These are phyloP conservation scores for Morella rubra DNA, from an alignment of 306 rosid species.

Conservation along the genomic window DNA sequence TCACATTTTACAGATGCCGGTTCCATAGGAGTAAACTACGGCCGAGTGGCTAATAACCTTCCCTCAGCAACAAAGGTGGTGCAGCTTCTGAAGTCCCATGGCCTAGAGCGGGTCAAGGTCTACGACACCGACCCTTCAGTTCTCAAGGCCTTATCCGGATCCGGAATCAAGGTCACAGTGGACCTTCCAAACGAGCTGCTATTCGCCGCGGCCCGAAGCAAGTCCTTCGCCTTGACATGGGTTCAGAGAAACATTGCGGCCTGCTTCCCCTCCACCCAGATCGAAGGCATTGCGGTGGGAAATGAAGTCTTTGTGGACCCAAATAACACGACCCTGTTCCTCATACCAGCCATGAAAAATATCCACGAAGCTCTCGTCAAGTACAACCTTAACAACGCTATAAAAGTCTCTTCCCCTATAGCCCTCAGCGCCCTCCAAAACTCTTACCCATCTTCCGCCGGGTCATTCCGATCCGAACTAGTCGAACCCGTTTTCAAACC, in stretches of 20 bases:
- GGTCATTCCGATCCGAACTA: constrained; percentile 82
- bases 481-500: constrained; percentile 67
- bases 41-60: constrained; percentile 78
- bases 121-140: constrained; percentile 92
- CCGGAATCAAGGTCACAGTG: constrained; percentile 75
- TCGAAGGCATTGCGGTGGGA: constrained; percentile 95
- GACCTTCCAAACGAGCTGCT: constrained; percentile 92
- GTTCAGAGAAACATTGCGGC: constrained; percentile 69
- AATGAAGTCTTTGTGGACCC: constrained; percentile 95
- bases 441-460: constrained; percentile 88
- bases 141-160: constrained; percentile 63
- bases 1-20: constrained; percentile 55
- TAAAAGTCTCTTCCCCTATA: constrained; percentile 87
- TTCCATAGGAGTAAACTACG: constrained; percentile 89
- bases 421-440: constrained; percentile 78
- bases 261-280: constrained; percentile 69
- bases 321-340: constrained; percentile 59
- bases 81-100: constrained; percentile 62
- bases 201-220: constrained; percentile 54
- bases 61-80: constrained; percentile 75
- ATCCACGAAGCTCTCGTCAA: constrained; percentile 67
- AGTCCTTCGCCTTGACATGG: constrained; percentile 74
- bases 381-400: constrained; percentile 48
- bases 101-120: constrained; percentile 64
- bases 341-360: constrained; percentile 86